A percentile compares a stretch with the other conserved stretches of the same genome.
Conservation (phyloP, 768 basidiomycete genomes). For the Hericium alpestre region DNA sequence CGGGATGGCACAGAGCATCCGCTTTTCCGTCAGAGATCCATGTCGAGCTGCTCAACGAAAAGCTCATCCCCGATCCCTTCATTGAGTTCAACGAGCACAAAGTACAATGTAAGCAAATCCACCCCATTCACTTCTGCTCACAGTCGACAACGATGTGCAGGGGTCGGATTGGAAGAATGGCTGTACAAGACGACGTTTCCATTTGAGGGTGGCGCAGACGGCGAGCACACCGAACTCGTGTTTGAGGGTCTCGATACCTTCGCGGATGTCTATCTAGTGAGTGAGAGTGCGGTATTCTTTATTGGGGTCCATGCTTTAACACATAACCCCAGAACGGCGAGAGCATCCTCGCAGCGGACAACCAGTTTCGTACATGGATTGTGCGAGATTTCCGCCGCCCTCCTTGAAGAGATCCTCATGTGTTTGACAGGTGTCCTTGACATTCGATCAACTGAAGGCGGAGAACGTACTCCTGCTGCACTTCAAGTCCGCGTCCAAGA, state of each 20-base stretch:
- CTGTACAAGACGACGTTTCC: conserved; percentile 60
- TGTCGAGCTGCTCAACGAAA: conserved; percentile 65
- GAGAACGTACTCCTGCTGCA: background rate
- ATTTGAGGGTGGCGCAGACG: conserved; percentile 26
- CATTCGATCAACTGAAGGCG: background rate
- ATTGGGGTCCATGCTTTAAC: too few species aligned
- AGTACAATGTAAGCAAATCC: conserved; percentile 60
- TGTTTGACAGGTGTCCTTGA: conserved; percentile 58
- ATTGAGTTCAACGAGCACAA: conserved; percentile 37
- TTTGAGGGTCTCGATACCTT: conserved; percentile 95
- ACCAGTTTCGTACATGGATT: conserved; percentile 69
- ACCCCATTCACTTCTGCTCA: background rate
- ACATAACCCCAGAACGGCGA: background rate
- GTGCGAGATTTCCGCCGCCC: conserved; percentile 37
- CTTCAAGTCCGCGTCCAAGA: background rate
- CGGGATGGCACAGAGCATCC: conserved; percentile 18
- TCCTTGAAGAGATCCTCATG: conserved; percentile 36
- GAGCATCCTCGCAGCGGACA: conserved; percentile 30
- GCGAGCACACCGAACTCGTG: conserved; percentile 61
- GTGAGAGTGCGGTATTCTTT: conserved; percentile 9
- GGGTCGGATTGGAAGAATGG: conserved; percentile 87
- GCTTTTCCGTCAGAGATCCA: conserved; percentile 80
- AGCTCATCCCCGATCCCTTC: conserved; percentile 77
- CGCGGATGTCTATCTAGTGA: conserved; percentile 56
- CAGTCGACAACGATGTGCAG: conserved; percentile 25